Evolutionary conservation across 352 stramenopile species (phyloP), one percentile per base, ranked within the genome.

Genomic region (Phytopythium helicoides): DNA sequence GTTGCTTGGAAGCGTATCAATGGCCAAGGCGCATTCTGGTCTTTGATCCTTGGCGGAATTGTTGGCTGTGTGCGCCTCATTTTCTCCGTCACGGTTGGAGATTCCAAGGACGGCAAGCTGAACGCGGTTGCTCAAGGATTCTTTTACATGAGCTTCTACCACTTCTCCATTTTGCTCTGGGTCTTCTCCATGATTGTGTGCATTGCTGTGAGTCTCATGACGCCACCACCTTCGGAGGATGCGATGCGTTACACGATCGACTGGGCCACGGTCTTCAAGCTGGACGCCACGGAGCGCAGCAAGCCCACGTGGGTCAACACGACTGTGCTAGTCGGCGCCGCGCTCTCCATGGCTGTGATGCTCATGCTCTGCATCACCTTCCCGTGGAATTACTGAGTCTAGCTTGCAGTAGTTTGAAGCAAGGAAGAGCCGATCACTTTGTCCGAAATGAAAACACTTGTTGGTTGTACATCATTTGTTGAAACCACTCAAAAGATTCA

Each of bases 61-160:
- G 62, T 85, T 9, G 72, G 68, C 2, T 69, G 82, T 35, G 58
- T 63, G 35, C 72, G 76, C 8, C 51, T 83, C 19, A 76, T 88
- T 44, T 86, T 86, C 48, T 68, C 86, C 39, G 77, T 67, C 18
- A 77, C 74, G 37, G 76, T 77, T 39, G 64, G 73, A 25, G 62
- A 81, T 44, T 60, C 41, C 38, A 64, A 71, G 49, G 62, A 76
- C 25, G 71, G 70, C 39, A 52, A 73, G 14, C 60, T 80, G n/a
- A 66, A 73, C 6, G 49, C 22, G 10, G 51, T 81, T 16, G 52
- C 64, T 33, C 68, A 88, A 52, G 65, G 60, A 0, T 88, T 85
- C 46, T 85, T 85, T 51, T 81, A 82, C 62, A 81, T 88, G 65
- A 81, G 84, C 58, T 88, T 88, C 54, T 67, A 86, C 60, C 74